phyloP scores from a whole-genome alignment of 305 asterid genomes.

The Fraxinus dipetala region DNA sequence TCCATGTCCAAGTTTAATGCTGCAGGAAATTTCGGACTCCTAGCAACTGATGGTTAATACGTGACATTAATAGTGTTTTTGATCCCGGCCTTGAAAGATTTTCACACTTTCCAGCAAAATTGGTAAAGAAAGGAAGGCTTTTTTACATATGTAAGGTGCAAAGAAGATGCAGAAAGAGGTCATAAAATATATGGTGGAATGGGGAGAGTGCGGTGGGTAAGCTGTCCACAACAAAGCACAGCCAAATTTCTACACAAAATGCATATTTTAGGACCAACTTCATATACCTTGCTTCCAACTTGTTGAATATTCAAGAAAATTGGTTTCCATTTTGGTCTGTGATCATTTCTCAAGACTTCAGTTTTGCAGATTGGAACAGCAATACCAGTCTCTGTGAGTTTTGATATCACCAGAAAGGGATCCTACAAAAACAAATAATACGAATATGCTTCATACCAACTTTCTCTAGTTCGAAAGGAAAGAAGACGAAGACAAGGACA shows the following conservation, averaged over 20 bases:
- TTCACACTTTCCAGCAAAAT: conserved; percentile 12
- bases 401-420: conserved; percentile 85
- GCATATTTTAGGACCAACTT: conserved; percentile 16
- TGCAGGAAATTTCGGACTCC: conserved; percentile 8
- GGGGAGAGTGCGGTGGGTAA: background rate
- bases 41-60: background rate
- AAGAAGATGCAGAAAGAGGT: background rate
- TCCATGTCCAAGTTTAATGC: conserved; percentile 9
- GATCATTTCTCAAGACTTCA: conserved; percentile 84
- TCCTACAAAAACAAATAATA: conserved; percentile 60
- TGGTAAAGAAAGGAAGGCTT: conserved; percentile 13
- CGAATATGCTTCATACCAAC: conserved; percentile 28
- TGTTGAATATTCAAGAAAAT: conserved; percentile 75
- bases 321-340: conserved; percentile 79
- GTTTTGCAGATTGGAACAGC: conserved; percentile 89
- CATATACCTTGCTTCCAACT: conserved; percentile 92
- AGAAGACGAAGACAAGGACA: conserved; percentile 9
- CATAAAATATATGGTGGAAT: background rate
- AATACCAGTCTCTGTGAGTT: conserved; percentile 63
- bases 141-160: conserved; percentile 21
- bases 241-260: background rate
- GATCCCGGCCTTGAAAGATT: conserved; percentile 15
- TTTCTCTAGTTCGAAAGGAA: conserved; percentile 23
- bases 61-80: conserved; percentile 13
- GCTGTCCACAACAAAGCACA: background rate